Base-by-base conservation (phyloP, 805 yeast genomes). In the Monosporozyma siamensis region DNA sequence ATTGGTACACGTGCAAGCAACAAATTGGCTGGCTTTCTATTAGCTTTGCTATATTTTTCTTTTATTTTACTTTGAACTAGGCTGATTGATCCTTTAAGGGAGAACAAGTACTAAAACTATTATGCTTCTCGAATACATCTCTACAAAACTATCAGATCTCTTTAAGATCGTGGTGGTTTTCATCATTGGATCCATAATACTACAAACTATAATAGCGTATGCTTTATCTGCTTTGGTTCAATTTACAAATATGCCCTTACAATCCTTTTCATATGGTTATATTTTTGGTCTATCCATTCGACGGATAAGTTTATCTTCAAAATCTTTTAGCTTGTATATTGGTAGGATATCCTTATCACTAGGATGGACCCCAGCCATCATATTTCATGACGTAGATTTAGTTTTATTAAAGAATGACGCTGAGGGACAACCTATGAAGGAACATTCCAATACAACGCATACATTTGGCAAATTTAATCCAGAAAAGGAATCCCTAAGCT, bases 231-330 rank as follows among this genome's bases (percentile, higher is more conserved):
- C 25, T 14, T 6, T 43, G 6, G 30, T 46, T 14, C 21, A 21
- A 30, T 25, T 38, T 12, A 35, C 39, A 10, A 40, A 30, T 21
- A 30, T 38, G n/a, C 43, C 49, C 1, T 20, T 52, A 4, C 35
- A 45, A 17, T 38, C 29, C 10, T 35, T 53, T 23, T 50, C 52
- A 15, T 47, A 49, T 29, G 48, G 50, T 9, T 43, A 41, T 18
- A 32, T 53, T 12, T 43, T 51, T 22, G 56, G 56, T 9, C 43
- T 47, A 11, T 48, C 55, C 14, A 39, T 55, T 17, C 45, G 49
- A 31, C 34, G 41, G 7, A 40, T 52, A 4, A 32, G 24, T 2
- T 18, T 55, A 12, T 25, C 46, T 8, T 46, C 54, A 3, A 31
- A 46, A 5, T 36, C 34, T 4, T 47, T 49, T 27, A 38, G 40